Percentiles rank a stretch among this genome's conserved stretches.
Evolutionary conservation across 176 grass and related monocot genomes (phyloP).

Genomic region (Metroxylon sagu): DNA sequence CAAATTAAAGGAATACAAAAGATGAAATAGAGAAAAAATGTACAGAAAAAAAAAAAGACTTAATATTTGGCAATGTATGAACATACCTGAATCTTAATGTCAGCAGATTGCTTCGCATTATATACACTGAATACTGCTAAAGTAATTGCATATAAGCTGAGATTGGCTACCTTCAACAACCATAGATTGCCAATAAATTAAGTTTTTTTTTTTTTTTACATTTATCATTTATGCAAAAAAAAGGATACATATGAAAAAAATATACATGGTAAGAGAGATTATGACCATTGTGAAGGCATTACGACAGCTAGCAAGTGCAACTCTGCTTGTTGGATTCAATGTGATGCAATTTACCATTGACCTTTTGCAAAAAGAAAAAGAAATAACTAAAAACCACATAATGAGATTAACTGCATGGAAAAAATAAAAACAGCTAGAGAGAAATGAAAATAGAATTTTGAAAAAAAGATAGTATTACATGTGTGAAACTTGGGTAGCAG

Average conservation of each 20-base stretch:
- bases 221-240: neutral
- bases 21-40: slow-evolving; percentile 5
- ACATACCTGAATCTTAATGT: slow-evolving; percentile 64
- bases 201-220: slow-evolving; percentile 15
- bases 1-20: slow-evolving; percentile 21
- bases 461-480: slow-evolving; percentile 49
- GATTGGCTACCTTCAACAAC: slow-evolving; percentile 68
- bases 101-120: slow-evolving; percentile 31
- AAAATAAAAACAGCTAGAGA: slow-evolving; percentile 3
- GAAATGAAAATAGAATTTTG: slow-evolving; percentile 13
- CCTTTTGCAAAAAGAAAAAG: slow-evolving; percentile 31
- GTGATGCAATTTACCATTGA: slow-evolving; percentile 99
- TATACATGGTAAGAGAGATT: neutral
- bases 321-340: slow-evolving; percentile 79
- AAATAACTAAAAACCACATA: neutral
- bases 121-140: slow-evolving; percentile 69
- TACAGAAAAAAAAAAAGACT: no score
- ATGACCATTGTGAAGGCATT: slow-evolving; percentile 98
- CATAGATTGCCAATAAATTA: slow-evolving; percentile 17
- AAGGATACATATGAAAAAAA: slow-evolving; percentile 10
- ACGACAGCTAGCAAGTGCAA: slow-evolving; percentile 90
- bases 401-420: neutral
- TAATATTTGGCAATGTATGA: neutral
- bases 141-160: slow-evolving; percentile 79
- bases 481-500: slow-evolving; percentile 93